Percentiles rank a stretch among this genome's conserved stretches.
phyloP scores from a whole-genome alignment of 1,284 basidiomycete genomes.

The Apiotrichum siamense region DNA sequence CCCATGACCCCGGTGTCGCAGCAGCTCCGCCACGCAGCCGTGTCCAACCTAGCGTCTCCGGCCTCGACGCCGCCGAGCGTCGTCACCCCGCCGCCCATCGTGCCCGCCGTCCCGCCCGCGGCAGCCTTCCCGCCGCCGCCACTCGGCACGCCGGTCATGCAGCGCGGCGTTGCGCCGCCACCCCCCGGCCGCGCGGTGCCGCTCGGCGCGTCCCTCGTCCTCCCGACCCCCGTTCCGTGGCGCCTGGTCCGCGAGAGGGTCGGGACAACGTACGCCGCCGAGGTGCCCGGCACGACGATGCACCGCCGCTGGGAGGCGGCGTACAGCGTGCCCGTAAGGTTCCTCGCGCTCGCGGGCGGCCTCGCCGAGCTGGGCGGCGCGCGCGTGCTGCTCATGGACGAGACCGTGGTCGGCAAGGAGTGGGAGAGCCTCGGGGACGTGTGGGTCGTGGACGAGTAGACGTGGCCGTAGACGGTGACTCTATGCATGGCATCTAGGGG shows the following conservation, averaged over 20 bases:
- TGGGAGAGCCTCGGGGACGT: constrained; percentile 24
- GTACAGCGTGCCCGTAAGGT: constrained; percentile 23
- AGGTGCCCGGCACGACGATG: constrained; percentile 11
- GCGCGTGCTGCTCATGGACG: constrained; percentile 25
- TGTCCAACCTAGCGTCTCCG: constrained; percentile 16
- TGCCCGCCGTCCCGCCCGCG: not conserved
- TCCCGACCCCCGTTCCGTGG: constrained; percentile 11
- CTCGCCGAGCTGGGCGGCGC: constrained; percentile 35
- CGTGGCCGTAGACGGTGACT: not conserved
- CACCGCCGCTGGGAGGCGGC: constrained; percentile 27
- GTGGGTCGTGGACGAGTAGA: constrained; percentile 10
- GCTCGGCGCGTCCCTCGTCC: constrained; percentile 24
- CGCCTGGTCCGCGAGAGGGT: constrained; percentile 20
- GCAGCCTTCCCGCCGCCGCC: constrained; percentile 20
- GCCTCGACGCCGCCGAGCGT: constrained; percentile 1
- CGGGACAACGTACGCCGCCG: constrained; percentile 28
- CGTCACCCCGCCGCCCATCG: not conserved
- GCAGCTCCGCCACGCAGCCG: constrained; percentile 34
- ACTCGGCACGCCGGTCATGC: constrained; percentile 1
- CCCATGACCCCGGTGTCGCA: constrained; percentile 35
- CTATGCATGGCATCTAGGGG: not conserved
- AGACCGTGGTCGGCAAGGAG: constrained; percentile 19
- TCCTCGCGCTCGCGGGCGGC: constrained; percentile 29
- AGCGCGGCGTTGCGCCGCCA: constrained; percentile 4
- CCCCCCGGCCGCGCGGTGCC: constrained; percentile 13